Evolutionary conservation across 306 rosid species (phyloP), one percentile per base, ranked within the genome.

Genomic region (Ormosia semicastrata): DNA sequence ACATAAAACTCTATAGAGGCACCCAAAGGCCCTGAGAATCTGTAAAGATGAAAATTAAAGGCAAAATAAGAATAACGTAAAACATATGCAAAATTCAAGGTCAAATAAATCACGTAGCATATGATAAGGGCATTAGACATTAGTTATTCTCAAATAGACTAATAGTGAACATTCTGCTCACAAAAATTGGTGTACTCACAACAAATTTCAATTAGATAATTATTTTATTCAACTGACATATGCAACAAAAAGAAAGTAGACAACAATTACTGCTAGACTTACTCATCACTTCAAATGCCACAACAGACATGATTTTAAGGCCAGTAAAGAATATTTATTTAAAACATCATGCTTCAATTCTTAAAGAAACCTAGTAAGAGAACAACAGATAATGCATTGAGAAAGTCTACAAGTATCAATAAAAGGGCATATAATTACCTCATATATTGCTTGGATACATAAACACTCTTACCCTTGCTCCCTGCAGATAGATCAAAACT

Each of bases 361-460:
- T 10, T 32, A 24, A 59, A 44, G 53, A 4, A 71, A 39, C 65
- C 4, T n/a, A n/a, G n/a, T n/a, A 12, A 39, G 9, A 2, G 1
- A 39, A 40, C 50, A 57, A 39, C 4, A 14, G 10, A 24, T 3
- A 59, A 56, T 18, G 18, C 1, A 50, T 0, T 8, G 53, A 14
- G 3, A 52, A 54, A 4, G 66, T 1, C 0, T 12, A 69, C 0
- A 46, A 63, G 10, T 8, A 63, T 24, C 15, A 57, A 66, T 7
- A 47, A 40, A 66, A 64, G 2, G 5, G 60, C 24, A 24, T 11
- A 52, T 15, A 6, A 60, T 71, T 85, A 94, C 97, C 94, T 93
- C 41, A 95, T 49, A 93, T 89, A 34, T 93, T 95, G 92, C 98
- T 93, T 76, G 98, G 98, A 60, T 95, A 95, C 98, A 95, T 95